Evolutionary conservation across 768 basidiomycete genomes (phyloP), one percentile per base, ranked within the genome.

Genomic region (Megacollybia marginata): DNA sequence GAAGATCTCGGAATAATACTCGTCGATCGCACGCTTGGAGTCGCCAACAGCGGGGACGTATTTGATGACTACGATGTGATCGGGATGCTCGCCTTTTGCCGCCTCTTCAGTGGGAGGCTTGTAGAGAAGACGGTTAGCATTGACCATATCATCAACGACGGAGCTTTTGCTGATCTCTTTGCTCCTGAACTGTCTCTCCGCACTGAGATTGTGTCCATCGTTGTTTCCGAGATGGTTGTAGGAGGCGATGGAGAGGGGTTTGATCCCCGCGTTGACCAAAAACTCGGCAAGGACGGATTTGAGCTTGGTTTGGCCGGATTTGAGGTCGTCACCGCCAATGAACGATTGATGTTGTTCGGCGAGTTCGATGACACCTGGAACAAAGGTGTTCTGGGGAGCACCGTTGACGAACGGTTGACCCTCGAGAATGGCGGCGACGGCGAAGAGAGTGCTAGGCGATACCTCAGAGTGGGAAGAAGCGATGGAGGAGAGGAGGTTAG

Each of bases 141-240:
- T 80, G 48, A 97, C 95, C 95, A 97, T 97, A 68, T 99, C 95
- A 62, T 97, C 95, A 35, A 96, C 94, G 53, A 98, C 94, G 57
- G 83, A 88, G 58, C 87, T 88, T 82, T 98, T 97, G 75, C 83
- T 85, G 69, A 97, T 97, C 74, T 97, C 95, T 82, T 98, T 98
- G 75, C 85, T 89, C 74, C 85, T 87, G 83, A 98, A 99, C 71
- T 97, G 95, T 53, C 74, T 75, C 65, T 92, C 90, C 6, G 91
- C 87, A 47, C 82, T 85, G 62, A 99, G 72, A 70, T 95, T 96
- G 65, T 82, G 81, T 9, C 94, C 94, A 61, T 97, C 95, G 66
- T 99, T 97, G 77, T 97, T 97, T 13, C 95, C 95, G 49, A 99
- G 83, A 65, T 98, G 95, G 77, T 97, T 98, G 77, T 99, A 98